A percentile compares a stretch with the other conserved stretches of the same genome.
Conservation (phyloP, 495 filamentous ascomycete genomes). For the Antarctomyces pellizariae region DNA sequence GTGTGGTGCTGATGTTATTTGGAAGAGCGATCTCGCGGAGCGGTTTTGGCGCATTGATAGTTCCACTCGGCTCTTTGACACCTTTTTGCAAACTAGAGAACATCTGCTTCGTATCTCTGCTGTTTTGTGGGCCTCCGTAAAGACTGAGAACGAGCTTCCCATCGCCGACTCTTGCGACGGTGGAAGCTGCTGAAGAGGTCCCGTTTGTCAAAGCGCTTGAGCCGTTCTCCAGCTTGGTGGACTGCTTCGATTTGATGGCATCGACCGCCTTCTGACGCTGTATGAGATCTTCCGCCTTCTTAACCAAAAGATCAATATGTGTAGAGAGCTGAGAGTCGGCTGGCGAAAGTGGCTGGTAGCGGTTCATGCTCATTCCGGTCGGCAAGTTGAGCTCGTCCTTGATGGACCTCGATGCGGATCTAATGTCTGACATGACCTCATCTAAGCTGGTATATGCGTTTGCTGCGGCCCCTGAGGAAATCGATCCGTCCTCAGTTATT, state of each 20-base stretch:
- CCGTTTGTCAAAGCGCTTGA: slow-evolving; percentile 1
- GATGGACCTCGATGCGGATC: slow-evolving; percentile 16
- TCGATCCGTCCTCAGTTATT: slow-evolving; percentile 7
- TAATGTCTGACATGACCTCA: slow-evolving; percentile 21
- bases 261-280: slow-evolving; percentile 20
- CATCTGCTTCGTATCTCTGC: too few relatives aligned
- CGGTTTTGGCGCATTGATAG: slow-evolving; percentile 14
- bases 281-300: slow-evolving; percentile 11
- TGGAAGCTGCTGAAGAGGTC: slow-evolving; percentile 5
- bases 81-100: slow-evolving; percentile 57
- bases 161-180: slow-evolving; percentile 11
- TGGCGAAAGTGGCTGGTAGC: slow-evolving; percentile 4
- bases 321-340: slow-evolving; percentile 6
- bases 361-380: slow-evolving; percentile 5
- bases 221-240: slow-evolving; percentile 14
- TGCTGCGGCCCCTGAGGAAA: slow-evolving; percentile 13
- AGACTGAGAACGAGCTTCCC: slow-evolving; percentile 44
- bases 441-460: slow-evolving; percentile 21
- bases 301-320: slow-evolving; percentile 8
- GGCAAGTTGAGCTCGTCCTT: slow-evolving; percentile 16
- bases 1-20: slow-evolving; percentile 46
- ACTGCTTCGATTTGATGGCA: slow-evolving; percentile 18
- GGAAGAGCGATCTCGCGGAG: slow-evolving; percentile 45
- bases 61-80: slow-evolving; percentile 16
- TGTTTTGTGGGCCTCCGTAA: slow-evolving; percentile 37